phyloP scores from a whole-genome alignment of 148 eudicot species.

The Oxyria digyna region DNA sequence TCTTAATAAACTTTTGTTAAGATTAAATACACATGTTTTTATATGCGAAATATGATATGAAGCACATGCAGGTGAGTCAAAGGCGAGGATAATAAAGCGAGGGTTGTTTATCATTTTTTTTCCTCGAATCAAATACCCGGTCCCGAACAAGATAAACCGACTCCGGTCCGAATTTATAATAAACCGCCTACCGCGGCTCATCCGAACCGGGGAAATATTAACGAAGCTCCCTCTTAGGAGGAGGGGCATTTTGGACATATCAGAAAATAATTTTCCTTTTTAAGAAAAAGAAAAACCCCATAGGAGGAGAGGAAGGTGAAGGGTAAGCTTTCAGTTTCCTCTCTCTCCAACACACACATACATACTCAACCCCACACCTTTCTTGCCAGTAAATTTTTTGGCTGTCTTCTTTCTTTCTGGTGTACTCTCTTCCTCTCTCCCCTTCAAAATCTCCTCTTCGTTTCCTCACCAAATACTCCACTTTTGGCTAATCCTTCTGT shows the following conservation, averaged over 20 bases:
- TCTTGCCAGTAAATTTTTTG: slow-evolving; percentile 12
- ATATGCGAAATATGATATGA: too few species aligned
- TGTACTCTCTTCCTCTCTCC: background rate
- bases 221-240: background rate
- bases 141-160: background rate
- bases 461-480: background rate
- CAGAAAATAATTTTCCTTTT: background rate
- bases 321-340: slow-evolving; percentile 20
- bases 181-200: background rate
- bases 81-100: too few species aligned
- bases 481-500: background rate
- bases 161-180: background rate
- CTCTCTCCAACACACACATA: background rate
- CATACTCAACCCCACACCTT: slow-evolving; percentile 24
- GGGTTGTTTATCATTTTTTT: too few species aligned
- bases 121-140: background rate
- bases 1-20: too few species aligned
- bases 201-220: background rate
- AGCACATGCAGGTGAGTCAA: background rate
- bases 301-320: slow-evolving; percentile 19
- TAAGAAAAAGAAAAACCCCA: slow-evolving; percentile 2
- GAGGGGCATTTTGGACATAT: background rate
- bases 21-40: too few species aligned
- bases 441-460: background rate
- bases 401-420: background rate